Evolutionary conservation across 257 asterid species (phyloP), one percentile per base, ranked within the genome.

Genomic region (Primulina huaijiensis): DNA sequence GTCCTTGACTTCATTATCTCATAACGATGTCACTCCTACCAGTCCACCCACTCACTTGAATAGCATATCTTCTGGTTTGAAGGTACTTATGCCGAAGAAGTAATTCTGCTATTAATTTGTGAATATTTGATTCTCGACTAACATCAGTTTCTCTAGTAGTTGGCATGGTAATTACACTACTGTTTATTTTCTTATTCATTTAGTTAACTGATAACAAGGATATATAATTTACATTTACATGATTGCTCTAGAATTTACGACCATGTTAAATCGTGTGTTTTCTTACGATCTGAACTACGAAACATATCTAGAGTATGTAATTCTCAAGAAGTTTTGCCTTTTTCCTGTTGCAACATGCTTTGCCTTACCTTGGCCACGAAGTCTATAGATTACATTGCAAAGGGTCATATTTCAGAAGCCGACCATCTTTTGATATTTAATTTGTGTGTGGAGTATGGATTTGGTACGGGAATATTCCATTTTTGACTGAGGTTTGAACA

Each of bases 21-120:
- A 85, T 80, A 81, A 76, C 86, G 99, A 94, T 78, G 93, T 94
- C 69, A 87, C 94, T 75, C 97, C 99, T 33, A 77, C 89, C 62
- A 89, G 92, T 78, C 97, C 99, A 37, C 88, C 96, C 67, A 85
- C 84, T 79, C 89, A 82, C 84, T 78, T 80, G 74, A 82, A 80
- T 68, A 86, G 83, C 77, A 67, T 82, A 65, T 80, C 95, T 63
- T 77, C 77, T 71, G 82, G 93, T 43, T 95, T 94, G 72, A 89
- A 92, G 99, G 99, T 94, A 89, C 77, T 61, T 74, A 65, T 60
- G 65, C 70, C 70, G 27, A 76, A 30, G 38, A 31, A 38, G 50
- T 58, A 67, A 57, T 70, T 59, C 43, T 61, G 58, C 70, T 43
- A 58, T 50, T 67, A 34, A 62, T 76, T 29, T 50, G 53, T 38